Evolutionary conservation across 768 basidiomycete species (phyloP).

Genomic region (Suillus sp.): DNA sequence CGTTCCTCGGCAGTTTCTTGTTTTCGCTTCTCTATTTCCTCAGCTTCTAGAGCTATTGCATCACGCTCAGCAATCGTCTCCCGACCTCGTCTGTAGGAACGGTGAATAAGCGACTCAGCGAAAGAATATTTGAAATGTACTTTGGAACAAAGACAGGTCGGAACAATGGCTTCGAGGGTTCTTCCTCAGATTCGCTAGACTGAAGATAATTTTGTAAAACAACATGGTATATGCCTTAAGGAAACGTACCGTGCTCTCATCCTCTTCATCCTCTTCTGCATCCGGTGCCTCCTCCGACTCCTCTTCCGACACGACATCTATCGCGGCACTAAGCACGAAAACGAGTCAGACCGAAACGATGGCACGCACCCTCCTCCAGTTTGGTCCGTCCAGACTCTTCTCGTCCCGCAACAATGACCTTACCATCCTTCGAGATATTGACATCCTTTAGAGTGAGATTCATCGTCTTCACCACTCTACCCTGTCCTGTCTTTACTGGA

Average conservation of each 20-base stretch:
- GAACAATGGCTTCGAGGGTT: constrained; percentile 74
- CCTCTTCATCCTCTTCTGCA: constrained; percentile 36
- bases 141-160: constrained; percentile 95
- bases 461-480: constrained; percentile 53
- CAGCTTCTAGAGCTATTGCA: constrained; percentile 66
- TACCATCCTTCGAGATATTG: constrained; percentile 76
- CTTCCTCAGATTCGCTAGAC: constrained; percentile 88
- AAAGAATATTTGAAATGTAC: constrained; percentile 45
- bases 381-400: constrained; percentile 79
- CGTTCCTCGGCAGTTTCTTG: constrained; percentile 81
- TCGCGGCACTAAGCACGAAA: constrained; percentile 17
- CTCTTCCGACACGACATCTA: constrained; percentile 34
- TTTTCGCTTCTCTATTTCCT: constrained; percentile 69
- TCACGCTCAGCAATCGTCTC: constrained; percentile 73
- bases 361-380: constrained; percentile 51
- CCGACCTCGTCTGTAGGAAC: constrained; percentile 62
- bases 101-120: constrained; percentile 8
- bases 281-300: constrained; percentile 45
- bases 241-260: constrained; percentile 44
- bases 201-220: constrained; percentile 34
- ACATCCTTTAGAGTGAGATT: constrained; percentile 80
- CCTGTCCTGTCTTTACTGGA: constrained; percentile 37
- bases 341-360: constrained; percentile 20
- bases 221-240: constrained; percentile 9
- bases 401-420: constrained; percentile 76